Evolutionary conservation across 352 stramenopile genomes (phyloP).

Genomic region (Phytophthora uliginosa): DNA sequence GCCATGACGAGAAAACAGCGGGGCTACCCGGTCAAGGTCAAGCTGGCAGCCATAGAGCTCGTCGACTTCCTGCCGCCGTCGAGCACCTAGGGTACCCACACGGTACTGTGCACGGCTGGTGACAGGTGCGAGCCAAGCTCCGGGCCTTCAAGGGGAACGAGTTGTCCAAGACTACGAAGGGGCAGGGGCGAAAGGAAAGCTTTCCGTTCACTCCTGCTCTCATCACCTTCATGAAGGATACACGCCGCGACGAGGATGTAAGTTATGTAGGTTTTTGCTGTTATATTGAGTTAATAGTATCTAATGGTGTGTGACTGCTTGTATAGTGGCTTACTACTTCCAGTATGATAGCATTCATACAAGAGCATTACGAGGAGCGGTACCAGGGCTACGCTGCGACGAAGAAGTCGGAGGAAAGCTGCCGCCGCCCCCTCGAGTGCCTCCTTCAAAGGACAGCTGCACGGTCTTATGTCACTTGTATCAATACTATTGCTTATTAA

Average conservation of each 20-base stretch:
- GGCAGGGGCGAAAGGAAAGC: constrained; percentile 4
- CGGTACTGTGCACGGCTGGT: constrained; percentile 4
- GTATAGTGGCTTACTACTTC: background rate
- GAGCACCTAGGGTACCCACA: constrained; percentile 2
- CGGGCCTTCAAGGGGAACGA: background rate
- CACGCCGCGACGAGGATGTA: constrained; percentile 9
- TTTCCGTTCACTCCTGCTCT: constrained; percentile 7
- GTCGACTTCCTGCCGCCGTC: background rate
- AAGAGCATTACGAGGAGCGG: background rate
- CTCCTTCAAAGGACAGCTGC: background rate
- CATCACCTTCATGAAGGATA: constrained; percentile 13
- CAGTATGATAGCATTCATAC: background rate
- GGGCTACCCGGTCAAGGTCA: background rate
- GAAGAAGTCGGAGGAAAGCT: background rate
- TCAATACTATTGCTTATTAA: background rate
- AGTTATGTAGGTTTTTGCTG: background rate
- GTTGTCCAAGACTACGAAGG: background rate
- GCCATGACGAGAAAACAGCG: background rate
- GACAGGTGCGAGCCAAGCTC: background rate
- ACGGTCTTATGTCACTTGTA: background rate
- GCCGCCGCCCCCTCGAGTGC: background rate
- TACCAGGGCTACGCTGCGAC: background rate
- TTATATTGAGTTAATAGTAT: background rate
- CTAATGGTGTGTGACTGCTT: background rate
- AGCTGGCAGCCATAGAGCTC: constrained; percentile 1